These are phyloP conservation scores for Botryotinia convoluta DNA, from an alignment of 2,329 filamentous ascomycete species.

Conservation along the genomic window DNA sequence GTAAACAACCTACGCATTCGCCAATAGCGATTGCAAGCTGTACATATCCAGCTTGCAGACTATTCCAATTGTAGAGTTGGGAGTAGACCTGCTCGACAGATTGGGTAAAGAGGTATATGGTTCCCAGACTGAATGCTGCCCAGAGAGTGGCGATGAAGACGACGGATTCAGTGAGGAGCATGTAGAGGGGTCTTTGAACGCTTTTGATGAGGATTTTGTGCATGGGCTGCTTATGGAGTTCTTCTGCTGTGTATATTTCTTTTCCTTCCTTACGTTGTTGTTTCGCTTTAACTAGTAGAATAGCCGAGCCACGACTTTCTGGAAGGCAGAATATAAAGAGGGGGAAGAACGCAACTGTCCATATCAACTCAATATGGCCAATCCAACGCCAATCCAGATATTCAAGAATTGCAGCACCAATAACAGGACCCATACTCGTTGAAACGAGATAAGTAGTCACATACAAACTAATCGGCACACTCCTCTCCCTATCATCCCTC, in stretches of 20 bases:
- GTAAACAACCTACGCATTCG: slow-evolving; percentile 22
- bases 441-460: not conserved
- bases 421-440: not conserved
- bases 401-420: not conserved
- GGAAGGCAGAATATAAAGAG: not conserved
- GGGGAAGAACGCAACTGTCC: not conserved
- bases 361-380: not conserved
- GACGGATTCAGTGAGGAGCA: not conserved
- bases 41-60: slow-evolving; percentile 25
- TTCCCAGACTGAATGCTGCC: slow-evolving; percentile 20
- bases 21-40: slow-evolving; percentile 16
- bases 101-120: slow-evolving; percentile 34
- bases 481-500: not conserved
- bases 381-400: not conserved
- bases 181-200: not conserved
- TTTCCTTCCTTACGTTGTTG: not conserved
- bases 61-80: slow-evolving; percentile 25
- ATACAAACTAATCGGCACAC: not conserved
- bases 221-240: not conserved
- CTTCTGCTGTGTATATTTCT: not conserved
- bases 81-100: slow-evolving; percentile 30
- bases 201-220: not conserved
- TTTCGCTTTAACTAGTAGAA: not conserved
- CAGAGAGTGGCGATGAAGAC: not conserved
- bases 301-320: not conserved